Percentiles rank a stretch among this genome's conserved stretches.
Evolutionary conservation across 805 yeast genomes (phyloP).

Genomic region (Kodamaea lidongshanica): DNA sequence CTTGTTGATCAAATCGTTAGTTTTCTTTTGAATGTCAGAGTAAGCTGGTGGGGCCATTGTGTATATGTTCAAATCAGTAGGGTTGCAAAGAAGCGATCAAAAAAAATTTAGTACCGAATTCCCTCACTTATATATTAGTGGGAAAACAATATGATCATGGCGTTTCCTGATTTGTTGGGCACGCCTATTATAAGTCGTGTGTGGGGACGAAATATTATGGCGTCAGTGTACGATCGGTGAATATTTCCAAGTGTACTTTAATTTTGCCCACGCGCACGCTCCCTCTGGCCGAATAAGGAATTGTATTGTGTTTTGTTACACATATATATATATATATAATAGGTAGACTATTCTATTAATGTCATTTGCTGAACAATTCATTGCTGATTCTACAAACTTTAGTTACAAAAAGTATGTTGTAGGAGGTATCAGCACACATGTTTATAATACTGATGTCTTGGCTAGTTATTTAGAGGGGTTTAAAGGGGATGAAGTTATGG

Average conservation of each 20-base stretch:
- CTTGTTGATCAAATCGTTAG: conserved; percentile 82
- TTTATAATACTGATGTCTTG: conserved; percentile 35
- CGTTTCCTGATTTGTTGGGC: conserved; percentile 9
- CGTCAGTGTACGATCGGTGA: too few relatives aligned
- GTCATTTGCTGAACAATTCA: too few relatives aligned
- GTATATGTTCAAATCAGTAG: conserved; percentile 3
- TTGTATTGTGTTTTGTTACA: too few relatives aligned
- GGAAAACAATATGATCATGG: conserved; percentile 2
- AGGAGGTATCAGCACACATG: conserved; percentile 42
- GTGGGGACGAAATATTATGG: conserved; percentile 8
- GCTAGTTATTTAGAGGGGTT: conserved; percentile 19
- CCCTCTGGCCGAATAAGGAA: too few relatives aligned
- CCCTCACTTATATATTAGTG: conserved; percentile 3
- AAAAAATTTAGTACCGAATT: neutral
- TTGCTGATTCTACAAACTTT: too few relatives aligned
- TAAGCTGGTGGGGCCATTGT: conserved; percentile 70
- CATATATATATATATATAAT: too few relatives aligned
- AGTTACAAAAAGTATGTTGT: conserved; percentile 16
- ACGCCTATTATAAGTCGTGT: conserved; percentile 6
- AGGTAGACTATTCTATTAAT: neutral
- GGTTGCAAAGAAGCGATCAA: conserved; percentile 4
- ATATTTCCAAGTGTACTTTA: too few relatives aligned
- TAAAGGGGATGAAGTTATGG: conserved; percentile 8
- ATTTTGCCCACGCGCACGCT: too few relatives aligned
- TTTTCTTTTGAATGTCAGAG: conserved; percentile 87